These are phyloP conservation scores for Acmispon strigosus DNA, from an alignment of 306 rosid species.

Conservation along the genomic window DNA sequence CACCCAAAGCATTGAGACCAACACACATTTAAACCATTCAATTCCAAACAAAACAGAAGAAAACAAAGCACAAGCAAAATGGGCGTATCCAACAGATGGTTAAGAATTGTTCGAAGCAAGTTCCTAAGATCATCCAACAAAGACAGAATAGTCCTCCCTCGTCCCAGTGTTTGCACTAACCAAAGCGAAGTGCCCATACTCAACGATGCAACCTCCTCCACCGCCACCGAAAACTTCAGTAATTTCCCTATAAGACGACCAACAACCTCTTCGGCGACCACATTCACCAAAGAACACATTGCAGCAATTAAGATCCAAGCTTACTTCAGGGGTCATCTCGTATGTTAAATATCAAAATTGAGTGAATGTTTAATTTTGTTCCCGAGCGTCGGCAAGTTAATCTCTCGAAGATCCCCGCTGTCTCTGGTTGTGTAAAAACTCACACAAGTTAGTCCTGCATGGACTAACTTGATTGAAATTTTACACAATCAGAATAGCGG, in stretches of 20 bases:
- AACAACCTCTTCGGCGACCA: neutral
- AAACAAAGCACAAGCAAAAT: conserved; percentile 6
- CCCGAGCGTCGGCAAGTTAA: too few species aligned
- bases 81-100: conserved; percentile 46
- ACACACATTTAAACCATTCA: neutral
- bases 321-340: conserved; percentile 81
- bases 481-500: too few species aligned
- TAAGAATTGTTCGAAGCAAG: conserved; percentile 34
- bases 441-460: too few species aligned
- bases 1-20: neutral
- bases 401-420: too few species aligned
- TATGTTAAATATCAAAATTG: conserved; percentile 14
- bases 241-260: conserved; percentile 1
- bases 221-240: neutral
- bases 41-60: neutral
- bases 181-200: conserved; percentile 16
- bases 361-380: too few species aligned
- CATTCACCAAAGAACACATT: conserved; percentile 26
- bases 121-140: conserved; percentile 29
- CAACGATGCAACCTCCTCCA: conserved; percentile 1
- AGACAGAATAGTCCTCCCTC: conserved; percentile 28
- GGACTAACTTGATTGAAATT: too few species aligned
- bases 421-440: too few species aligned
- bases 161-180: conserved; percentile 18
- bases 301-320: conserved; percentile 81